Evolutionary conservation across 352 stramenopile genomes (phyloP).

Genomic region (Globisporangium splendens): DNA sequence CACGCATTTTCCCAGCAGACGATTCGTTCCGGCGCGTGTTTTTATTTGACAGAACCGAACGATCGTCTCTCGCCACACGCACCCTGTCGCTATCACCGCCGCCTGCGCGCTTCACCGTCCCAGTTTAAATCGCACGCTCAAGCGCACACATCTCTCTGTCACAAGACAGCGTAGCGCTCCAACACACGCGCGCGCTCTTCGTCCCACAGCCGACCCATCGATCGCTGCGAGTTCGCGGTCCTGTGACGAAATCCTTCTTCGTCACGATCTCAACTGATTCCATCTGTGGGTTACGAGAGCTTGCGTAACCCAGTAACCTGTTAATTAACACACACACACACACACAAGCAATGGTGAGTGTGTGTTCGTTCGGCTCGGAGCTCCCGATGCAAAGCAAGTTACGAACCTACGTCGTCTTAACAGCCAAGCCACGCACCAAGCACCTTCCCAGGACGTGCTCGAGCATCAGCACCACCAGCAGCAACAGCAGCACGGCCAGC

Average conservation of each 20-base stretch:
- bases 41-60: neutral
- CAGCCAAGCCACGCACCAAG: slow-evolving; percentile 19
- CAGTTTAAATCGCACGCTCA: slow-evolving; percentile 3
- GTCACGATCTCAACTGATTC: neutral
- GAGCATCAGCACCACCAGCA: slow-evolving; percentile 27
- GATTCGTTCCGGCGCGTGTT: neutral
- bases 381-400: slow-evolving; percentile 10
- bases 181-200: neutral
- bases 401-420: slow-evolving; percentile 15
- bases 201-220: no score
- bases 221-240: neutral
- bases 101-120: neutral
- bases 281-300: neutral
- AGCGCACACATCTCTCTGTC: neutral
- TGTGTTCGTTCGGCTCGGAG: neutral
- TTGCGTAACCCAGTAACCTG: no score
- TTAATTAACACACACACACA: neutral
- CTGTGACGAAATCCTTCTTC: neutral
- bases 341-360: neutral
- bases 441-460: slow-evolving; percentile 27
- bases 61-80: neutral
- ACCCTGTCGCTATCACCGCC: no score
- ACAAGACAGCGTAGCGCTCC: neutral
- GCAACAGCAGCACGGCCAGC: slow-evolving; percentile 31
- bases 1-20: neutral